phyloP scores from a whole-genome alignment of 306 rosid species.

The Alnus rubra region DNA sequence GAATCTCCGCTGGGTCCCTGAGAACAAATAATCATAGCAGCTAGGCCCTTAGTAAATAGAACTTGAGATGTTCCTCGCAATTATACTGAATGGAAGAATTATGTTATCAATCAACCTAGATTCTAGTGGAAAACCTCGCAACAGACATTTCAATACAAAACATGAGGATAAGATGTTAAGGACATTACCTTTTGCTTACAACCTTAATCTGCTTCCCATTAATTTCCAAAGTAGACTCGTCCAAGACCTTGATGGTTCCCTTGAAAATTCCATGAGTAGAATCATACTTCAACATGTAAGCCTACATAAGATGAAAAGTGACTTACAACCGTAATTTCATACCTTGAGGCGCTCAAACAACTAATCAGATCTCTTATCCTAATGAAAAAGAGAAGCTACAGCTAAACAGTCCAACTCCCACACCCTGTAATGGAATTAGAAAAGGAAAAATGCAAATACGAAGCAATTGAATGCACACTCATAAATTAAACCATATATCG shows the following conservation, averaged over 20 bases:
- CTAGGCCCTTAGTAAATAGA: conserved; percentile 9
- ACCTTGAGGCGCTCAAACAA: neutral
- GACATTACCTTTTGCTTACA: conserved; percentile 65
- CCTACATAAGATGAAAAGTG: conserved; percentile 46
- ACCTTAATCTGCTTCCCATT: conserved; percentile 84
- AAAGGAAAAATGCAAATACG: neutral
- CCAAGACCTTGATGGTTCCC: conserved; percentile 67
- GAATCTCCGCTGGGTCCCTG: conserved; percentile 94
- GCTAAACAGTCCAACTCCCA: conserved; percentile 4
- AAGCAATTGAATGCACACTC: neutral
- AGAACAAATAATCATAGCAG: conserved; percentile 4
- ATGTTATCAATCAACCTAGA: neutral
- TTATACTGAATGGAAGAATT: neutral
- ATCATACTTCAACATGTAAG: conserved; percentile 95
- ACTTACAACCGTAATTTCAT: neutral
- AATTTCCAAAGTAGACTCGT: conserved; percentile 74
- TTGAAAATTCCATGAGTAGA: conserved; percentile 87
- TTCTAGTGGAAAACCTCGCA: neutral
- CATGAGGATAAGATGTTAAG: conserved; percentile 16
- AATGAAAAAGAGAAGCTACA: neutral
- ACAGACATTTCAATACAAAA: conserved; percentile 16
- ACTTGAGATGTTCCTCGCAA: neutral
- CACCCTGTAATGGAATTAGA: neutral
- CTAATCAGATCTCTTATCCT: neutral
- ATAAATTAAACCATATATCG: neutral